Conservation (phyloP, 805 yeast species). For the Yarrowia sp. region DNA sequence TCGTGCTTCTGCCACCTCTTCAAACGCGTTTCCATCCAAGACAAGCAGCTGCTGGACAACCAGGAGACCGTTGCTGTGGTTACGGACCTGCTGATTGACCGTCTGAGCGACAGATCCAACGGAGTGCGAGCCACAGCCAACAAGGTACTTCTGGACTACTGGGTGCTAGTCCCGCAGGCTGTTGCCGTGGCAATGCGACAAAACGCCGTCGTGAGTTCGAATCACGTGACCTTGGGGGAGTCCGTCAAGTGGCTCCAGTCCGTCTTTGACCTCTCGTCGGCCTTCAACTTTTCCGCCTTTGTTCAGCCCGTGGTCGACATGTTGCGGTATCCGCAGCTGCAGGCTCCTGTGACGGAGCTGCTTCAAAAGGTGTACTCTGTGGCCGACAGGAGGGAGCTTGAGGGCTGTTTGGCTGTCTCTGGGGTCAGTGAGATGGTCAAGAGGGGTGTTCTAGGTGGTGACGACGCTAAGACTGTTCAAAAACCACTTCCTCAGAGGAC, state of each 20-base stretch:
- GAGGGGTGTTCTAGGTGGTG: not conserved
- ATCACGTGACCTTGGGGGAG: conserved; percentile 32
- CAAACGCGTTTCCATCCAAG: conserved; percentile 46
- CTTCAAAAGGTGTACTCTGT: conserved; percentile 6
- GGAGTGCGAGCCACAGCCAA: conserved; percentile 36
- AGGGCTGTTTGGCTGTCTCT: not conserved
- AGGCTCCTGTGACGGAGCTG: not conserved
- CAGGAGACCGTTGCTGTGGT: conserved; percentile 34
- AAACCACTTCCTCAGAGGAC: not conserved
- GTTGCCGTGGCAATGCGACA: conserved; percentile 39
- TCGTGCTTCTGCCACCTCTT: conserved; percentile 48
- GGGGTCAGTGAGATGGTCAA: not conserved
- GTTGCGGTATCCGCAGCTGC: conserved; percentile 29
- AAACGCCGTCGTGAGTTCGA: conserved; percentile 37
- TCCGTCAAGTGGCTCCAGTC: conserved; percentile 32
- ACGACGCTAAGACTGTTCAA: no score
- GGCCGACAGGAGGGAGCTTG: not conserved
- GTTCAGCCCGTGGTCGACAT: conserved; percentile 39
- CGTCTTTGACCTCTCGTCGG: conserved; percentile 35
- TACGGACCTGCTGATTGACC: conserved; percentile 37
- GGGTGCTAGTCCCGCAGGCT: conserved; percentile 35
- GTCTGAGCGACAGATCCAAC: conserved; percentile 37
- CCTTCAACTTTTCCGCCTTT: conserved; percentile 35
- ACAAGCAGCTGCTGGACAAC: conserved; percentile 38
- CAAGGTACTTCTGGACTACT: conserved; percentile 40